Evolutionary conservation across 768 basidiomycete species (phyloP).

Genomic region (Cyclocybe cylindracea): DNA sequence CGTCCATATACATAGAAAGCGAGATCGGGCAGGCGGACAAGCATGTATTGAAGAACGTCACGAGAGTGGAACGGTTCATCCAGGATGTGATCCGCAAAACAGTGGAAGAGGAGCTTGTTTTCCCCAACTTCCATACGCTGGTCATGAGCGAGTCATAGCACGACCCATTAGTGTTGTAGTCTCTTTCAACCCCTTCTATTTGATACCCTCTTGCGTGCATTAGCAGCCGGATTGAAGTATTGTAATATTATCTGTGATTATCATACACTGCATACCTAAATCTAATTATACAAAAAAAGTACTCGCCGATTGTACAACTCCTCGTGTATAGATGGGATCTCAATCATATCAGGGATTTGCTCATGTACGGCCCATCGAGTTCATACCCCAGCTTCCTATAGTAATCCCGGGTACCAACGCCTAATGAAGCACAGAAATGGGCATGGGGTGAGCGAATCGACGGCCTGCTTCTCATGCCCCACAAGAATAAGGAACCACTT

Average conservation of each 20-base stretch:
- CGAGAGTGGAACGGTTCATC: constrained; percentile 92
- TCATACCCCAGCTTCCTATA: constrained; percentile 93
- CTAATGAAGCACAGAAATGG: constrained; percentile 33
- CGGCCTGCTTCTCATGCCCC: not conserved
- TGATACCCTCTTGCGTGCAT: not conserved
- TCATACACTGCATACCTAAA: not conserved
- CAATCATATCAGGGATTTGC: constrained; percentile 58
- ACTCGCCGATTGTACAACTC: too few species aligned
- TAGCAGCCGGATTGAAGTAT: not conserved
- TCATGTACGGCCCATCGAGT: constrained; percentile 98
- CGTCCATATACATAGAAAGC: constrained; percentile 89
- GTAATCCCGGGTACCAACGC: constrained; percentile 96
- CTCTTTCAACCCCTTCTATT: not conserved
- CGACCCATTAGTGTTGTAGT: not conserved
- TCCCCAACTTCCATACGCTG: constrained; percentile 92
- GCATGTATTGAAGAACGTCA: constrained; percentile 94
- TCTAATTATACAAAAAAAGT: not conserved
- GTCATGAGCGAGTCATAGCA: constrained; percentile 44
- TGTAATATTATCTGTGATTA: not conserved
- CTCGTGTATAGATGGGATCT: too few species aligned
- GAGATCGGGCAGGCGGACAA: constrained; percentile 97
- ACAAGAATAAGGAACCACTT: constrained; percentile 22
- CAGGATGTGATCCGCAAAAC: constrained; percentile 95
- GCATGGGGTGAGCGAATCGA: not conserved
- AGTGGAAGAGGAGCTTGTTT: constrained; percentile 93